phyloP scores from a whole-genome alignment of 352 stramenopile species.

The Pelagophyceae sp. region DNA sequence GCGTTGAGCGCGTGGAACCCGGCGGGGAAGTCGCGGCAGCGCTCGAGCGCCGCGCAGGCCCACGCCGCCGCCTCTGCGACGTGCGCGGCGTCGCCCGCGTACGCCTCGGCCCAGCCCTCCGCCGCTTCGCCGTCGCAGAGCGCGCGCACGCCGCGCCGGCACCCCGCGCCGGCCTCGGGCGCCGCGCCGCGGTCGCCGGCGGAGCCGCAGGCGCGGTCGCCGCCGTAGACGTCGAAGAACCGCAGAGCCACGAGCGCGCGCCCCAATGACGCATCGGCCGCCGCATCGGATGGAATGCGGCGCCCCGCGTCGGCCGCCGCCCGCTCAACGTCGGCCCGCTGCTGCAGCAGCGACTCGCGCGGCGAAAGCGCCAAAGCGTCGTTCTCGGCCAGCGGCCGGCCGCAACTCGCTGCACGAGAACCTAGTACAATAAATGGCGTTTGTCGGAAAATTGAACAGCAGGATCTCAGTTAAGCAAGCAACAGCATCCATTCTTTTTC shows the following conservation, averaged over 20 bases:
- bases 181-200: too few relatives aligned
- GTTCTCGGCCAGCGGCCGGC: not conserved
- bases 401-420: not conserved
- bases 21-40: too few relatives aligned
- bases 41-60: not conserved
- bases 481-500: too few relatives aligned
- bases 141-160: not conserved
- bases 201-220: not conserved
- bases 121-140: not conserved
- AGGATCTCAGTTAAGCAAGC: too few relatives aligned
- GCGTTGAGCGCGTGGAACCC: not conserved
- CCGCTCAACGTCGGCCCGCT: too few relatives aligned
- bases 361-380: not conserved
- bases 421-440: too few relatives aligned
- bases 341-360: not conserved
- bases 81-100: not conserved
- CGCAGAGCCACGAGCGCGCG: not conserved
- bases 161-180: not conserved
- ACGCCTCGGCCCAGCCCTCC: not conserved
- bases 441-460: too few relatives aligned
- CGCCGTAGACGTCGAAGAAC: conserved; percentile 13
- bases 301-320: too few relatives aligned
- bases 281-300: too few relatives aligned
- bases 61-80: conserved; percentile 1
- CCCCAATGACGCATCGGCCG: not conserved